These are phyloP conservation scores for Microbotryum lychnidis-dioicae DNA, from an alignment of 1,284 basidiomycete species.

Conservation along the genomic window DNA sequence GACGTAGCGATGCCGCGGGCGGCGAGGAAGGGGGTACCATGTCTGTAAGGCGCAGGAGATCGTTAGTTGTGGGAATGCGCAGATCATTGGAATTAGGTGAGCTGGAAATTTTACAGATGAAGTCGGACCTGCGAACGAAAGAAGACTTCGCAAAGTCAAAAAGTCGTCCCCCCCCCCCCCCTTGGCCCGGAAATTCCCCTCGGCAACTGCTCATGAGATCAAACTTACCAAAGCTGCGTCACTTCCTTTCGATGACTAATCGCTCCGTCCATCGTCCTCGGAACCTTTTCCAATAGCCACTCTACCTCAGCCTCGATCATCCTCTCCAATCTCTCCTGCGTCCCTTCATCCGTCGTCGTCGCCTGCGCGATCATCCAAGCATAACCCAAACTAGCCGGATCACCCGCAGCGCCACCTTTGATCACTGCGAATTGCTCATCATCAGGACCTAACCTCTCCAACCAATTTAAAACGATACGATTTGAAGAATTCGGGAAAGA, in stretches of 20 bases:
- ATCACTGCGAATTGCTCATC: slow-evolving; percentile 16
- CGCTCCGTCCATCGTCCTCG: slow-evolving; percentile 42
- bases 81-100: too few relatives aligned
- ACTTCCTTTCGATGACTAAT: slow-evolving; percentile 35
- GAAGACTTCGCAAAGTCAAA: too few relatives aligned
- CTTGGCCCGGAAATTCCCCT: too few relatives aligned
- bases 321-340: too few relatives aligned
- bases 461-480: slow-evolving; percentile 23
- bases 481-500: slow-evolving; percentile 1
- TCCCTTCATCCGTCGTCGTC: too few relatives aligned
- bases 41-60: slow-evolving; percentile 5
- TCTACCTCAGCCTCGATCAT: slow-evolving; percentile 51
- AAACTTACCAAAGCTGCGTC: slow-evolving; percentile 34
- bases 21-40: slow-evolving; percentile 87
- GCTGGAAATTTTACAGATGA: too few relatives aligned
- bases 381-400: slow-evolving; percentile 25
- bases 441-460: slow-evolving; percentile 2
- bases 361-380: slow-evolving; percentile 21
- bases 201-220: too few relatives aligned
- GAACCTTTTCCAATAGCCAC: slow-evolving; percentile 57
- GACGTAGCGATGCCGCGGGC: slow-evolving; percentile 67
- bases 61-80: too few relatives aligned
- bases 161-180: too few relatives aligned
- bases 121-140: too few relatives aligned
- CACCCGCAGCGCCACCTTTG: slow-evolving; percentile 22